Evolutionary conservation across 2,329 filamentous ascomycete species (phyloP).

Genomic region (Helicocarpus griseus): DNA sequence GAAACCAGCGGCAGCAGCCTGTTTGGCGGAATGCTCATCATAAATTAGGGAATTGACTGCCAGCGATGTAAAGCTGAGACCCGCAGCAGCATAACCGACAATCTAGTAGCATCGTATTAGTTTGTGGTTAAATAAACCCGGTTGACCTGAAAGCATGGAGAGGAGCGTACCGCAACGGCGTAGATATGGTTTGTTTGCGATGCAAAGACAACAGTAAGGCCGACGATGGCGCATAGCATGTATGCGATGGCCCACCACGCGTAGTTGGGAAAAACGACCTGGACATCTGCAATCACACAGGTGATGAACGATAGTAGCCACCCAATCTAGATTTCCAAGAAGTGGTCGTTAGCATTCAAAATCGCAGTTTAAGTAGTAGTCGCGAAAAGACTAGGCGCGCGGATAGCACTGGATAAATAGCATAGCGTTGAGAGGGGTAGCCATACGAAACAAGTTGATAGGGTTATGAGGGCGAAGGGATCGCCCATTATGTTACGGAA

Average conservation of each 20-base stretch:
- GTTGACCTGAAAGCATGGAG: background rate
- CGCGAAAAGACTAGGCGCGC: slow-evolving; percentile 3
- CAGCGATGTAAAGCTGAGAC: slow-evolving; percentile 75
- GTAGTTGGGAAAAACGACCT: slow-evolving; percentile 63
- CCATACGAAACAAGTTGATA: slow-evolving; percentile 81
- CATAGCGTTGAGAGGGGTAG: slow-evolving; percentile 21
- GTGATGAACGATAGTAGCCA: slow-evolving; percentile 90
- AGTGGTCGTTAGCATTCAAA: background rate
- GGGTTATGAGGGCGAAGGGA: slow-evolving; percentile 87
- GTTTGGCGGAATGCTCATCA: slow-evolving; percentile 54
- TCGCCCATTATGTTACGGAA: slow-evolving; percentile 89
- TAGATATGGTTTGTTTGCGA: slow-evolving; percentile 80
- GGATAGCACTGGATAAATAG: too few species aligned
- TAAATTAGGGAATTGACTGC: slow-evolving; percentile 83
- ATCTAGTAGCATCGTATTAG: slow-evolving; percentile 40
- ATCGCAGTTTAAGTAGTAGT: background rate
- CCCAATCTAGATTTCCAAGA: slow-evolving; percentile 59
- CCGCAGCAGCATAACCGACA: slow-evolving; percentile 75
- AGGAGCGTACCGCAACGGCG: slow-evolving; percentile 63
- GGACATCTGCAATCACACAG: slow-evolving; percentile 62
- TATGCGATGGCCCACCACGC: slow-evolving; percentile 88
- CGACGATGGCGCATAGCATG: slow-evolving; percentile 71
- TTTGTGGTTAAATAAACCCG: background rate
- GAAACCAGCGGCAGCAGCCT: slow-evolving; percentile 85
- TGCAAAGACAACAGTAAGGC: slow-evolving; percentile 71